Conservation (phyloP, 345 rosid genomes). For the Arabis hirsuta region DNA sequence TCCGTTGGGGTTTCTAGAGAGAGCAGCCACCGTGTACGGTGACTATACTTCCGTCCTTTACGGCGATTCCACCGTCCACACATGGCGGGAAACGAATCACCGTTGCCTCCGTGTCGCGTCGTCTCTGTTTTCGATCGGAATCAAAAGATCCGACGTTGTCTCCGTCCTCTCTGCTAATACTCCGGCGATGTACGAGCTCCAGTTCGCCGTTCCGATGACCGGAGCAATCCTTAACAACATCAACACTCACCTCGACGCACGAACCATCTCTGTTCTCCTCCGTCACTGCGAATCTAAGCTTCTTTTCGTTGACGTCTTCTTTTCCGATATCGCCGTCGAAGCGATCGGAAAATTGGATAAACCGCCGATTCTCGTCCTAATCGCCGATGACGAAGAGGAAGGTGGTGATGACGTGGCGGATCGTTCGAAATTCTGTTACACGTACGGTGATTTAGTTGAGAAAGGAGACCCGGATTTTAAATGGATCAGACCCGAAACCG, state of each 20-base stretch:
- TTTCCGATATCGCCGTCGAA: slow-evolving; percentile 51
- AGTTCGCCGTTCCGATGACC: slow-evolving; percentile 77
- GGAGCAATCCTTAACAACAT: slow-evolving; percentile 80
- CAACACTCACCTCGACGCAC: slow-evolving; percentile 83
- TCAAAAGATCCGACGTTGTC: slow-evolving; percentile 55
- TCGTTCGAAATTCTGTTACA: slow-evolving; percentile 38
- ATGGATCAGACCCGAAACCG: slow-evolving; percentile 60
- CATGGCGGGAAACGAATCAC: slow-evolving; percentile 57
- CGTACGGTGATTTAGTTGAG: slow-evolving; percentile 58
- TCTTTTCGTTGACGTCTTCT: slow-evolving; percentile 62
- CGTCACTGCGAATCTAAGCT: slow-evolving; percentile 70
- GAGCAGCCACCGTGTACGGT: slow-evolving; percentile 60
- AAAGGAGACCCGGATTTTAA: slow-evolving; percentile 58
- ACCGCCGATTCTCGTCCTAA: slow-evolving; percentile 58
- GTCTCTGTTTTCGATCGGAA: slow-evolving; percentile 53
- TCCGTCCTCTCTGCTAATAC: slow-evolving; percentile 69
- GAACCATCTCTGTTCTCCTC: slow-evolving; percentile 67
- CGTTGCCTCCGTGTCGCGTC: slow-evolving; percentile 70
- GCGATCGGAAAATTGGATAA: slow-evolving; percentile 52
- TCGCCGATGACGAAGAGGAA: slow-evolving; percentile 47
- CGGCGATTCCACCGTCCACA: slow-evolving; percentile 45
- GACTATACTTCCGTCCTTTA: slow-evolving; percentile 56
- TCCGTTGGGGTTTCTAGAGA: slow-evolving; percentile 52
- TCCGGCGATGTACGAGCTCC: slow-evolving; percentile 92
- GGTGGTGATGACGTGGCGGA: slow-evolving; percentile 33